phyloP scores from a whole-genome alignment of 1,139 yeast genomes.

The Sugiyamaella japonica region DNA sequence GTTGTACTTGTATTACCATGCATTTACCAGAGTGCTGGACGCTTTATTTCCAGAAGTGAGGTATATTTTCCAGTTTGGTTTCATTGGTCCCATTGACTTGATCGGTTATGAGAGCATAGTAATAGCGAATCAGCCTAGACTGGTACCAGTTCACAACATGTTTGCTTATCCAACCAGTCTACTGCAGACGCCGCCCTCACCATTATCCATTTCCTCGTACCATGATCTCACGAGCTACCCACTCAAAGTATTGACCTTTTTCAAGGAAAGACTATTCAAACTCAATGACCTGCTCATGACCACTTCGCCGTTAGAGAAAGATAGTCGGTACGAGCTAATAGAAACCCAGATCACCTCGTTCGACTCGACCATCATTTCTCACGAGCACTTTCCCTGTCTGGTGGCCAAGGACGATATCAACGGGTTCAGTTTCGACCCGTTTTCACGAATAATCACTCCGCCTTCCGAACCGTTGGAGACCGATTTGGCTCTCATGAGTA shows the following conservation, averaged over 20 bases:
- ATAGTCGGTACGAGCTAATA: conserved; percentile 31
- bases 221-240: conserved; percentile 37
- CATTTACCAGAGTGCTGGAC: conserved; percentile 37
- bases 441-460: conserved; percentile 19
- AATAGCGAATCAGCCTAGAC: conserved; percentile 9
- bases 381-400: conserved; percentile 29
- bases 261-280: conserved; percentile 38
- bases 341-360: conserved; percentile 35
- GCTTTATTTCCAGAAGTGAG: conserved; percentile 45
- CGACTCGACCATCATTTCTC: conserved; percentile 23
- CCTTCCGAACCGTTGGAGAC: conserved; percentile 15
- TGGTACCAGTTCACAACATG: conserved; percentile 1
- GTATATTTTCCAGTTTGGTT: conserved; percentile 42
- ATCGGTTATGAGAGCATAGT: conserved; percentile 34
- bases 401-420: conserved; percentile 14
- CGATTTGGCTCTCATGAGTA: conserved; percentile 12
- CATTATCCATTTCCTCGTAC: conserved; percentile 11
- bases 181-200: conserved; percentile 6
- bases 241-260: conserved; percentile 37
- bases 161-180: conserved; percentile 5
- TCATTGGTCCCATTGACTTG: conserved; percentile 41
- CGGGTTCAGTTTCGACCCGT: conserved; percentile 16
- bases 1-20: conserved; percentile 41
- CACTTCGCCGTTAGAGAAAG: conserved; percentile 36
- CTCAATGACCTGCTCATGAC: conserved; percentile 37